Evolutionary conservation across 768 basidiomycete genomes (phyloP).

Genomic region (Brasilioporus rufonigricans): DNA sequence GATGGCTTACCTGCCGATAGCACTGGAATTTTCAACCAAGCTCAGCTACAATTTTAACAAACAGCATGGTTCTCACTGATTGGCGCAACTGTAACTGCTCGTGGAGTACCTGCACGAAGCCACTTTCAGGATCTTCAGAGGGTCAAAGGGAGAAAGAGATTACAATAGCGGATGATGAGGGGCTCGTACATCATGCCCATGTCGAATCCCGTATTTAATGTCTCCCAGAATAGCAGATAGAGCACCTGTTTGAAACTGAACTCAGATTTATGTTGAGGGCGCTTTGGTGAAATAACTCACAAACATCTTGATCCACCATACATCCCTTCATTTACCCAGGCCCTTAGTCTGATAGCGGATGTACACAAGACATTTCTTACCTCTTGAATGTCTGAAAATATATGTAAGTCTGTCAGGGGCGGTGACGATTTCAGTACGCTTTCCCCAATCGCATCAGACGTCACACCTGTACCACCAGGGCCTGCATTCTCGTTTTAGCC

Average conservation of each 20-base stretch:
- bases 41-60: slow-evolving; percentile 19
- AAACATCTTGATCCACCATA: too few relatives aligned
- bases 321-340: too few relatives aligned
- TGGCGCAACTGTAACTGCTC: neutral
- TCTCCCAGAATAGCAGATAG: too few relatives aligned
- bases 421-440: neutral
- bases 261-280: neutral
- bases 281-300: slow-evolving; percentile 28
- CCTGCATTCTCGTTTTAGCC: slow-evolving; percentile 3
- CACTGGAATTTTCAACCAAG: slow-evolving; percentile 8
- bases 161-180: slow-evolving; percentile 49
- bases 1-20: slow-evolving; percentile 11
- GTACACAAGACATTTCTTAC: slow-evolving; percentile 20
- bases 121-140: slow-evolving; percentile 8
- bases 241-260: slow-evolving; percentile 34
- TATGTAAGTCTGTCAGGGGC: slow-evolving; percentile 40
- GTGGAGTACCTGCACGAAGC: slow-evolving; percentile 27
- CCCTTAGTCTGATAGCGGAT: neutral
- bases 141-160: neutral
- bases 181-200: slow-evolving; percentile 43
- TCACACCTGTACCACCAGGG: slow-evolving; percentile 15
- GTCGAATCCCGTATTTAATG: slow-evolving; percentile 44
- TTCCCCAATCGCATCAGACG: neutral
- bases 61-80: slow-evolving; percentile 1
- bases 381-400: slow-evolving; percentile 44